Conservation (phyloP, 441 rosid species). For the Jatropha multifida region DNA sequence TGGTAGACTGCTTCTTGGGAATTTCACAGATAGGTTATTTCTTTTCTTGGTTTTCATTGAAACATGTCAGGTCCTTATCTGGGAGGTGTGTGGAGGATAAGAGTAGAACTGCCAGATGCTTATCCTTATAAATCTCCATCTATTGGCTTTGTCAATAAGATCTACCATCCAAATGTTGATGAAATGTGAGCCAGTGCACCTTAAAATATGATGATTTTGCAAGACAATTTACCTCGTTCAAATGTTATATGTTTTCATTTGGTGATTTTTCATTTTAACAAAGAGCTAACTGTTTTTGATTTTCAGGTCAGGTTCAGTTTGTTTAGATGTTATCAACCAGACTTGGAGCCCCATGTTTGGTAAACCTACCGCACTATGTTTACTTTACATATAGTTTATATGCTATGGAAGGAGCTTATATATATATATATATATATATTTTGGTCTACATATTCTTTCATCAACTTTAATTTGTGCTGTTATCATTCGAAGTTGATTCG, state of each 20-base stretch:
- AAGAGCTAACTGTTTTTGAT: conserved; percentile 15
- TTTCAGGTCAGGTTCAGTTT: conserved; percentile 94
- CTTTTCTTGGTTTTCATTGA: conserved; percentile 17
- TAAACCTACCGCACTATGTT: conserved; percentile 30
- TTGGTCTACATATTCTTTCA: background rate
- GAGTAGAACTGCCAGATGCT: conserved; percentile 78
- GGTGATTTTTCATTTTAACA: background rate
- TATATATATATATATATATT: background rate
- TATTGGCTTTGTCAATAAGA: conserved; percentile 67
- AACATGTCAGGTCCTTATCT: conserved; percentile 64
- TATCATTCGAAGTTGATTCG: conserved; percentile 23
- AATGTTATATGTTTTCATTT: background rate
- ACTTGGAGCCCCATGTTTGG: conserved; percentile 99
- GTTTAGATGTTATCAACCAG: conserved; percentile 93
- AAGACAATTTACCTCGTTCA: conserved; percentile 16
- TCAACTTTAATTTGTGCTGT: background rate
- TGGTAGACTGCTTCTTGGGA: conserved; percentile 18
- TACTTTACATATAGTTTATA: background rate
- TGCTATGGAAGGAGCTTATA: conserved; percentile 3
- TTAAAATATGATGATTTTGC: conserved; percentile 1
- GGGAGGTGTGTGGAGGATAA: conserved; percentile 79
- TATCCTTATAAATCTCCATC: conserved; percentile 84
- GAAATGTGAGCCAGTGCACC: conserved; percentile 54
- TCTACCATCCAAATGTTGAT: conserved; percentile 83
- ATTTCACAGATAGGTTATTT: conserved; percentile 10